Evolutionary conservation across 2,329 filamentous ascomycete species (phyloP), one percentile per base, ranked within the genome.

Genomic region (Chrysosphaeria jannelii): DNA sequence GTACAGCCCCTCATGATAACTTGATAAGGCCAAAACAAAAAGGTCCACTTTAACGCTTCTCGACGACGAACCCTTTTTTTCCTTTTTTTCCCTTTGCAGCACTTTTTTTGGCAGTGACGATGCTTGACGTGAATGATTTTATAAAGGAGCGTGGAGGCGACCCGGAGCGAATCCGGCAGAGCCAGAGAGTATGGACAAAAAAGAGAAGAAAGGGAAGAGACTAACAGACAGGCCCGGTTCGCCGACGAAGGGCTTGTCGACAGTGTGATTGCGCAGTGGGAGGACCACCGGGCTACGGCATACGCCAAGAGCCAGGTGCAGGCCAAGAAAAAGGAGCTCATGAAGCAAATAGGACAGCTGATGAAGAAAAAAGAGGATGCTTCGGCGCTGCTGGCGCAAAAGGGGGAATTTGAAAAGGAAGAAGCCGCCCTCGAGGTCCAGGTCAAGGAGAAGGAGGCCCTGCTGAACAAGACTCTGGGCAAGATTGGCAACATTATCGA

Each of bases 301-400:
- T 34, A 34, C 24, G 28, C 27, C 6, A 7, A 18, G n/a, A 18
- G 5, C 15, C 13, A 27, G 16, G 58, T 85, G 34, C 70, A 69
- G 33, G 65, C 64, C 36, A 65, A 72, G 48, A 79, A 90, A 46
- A 93, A 93, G 48, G 65, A 31, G n/a, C 32, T 32, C 20, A 30
- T 32, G 22, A 33, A 33, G 19, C 25, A 32, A 16, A 33, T 33
- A 19, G 31, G 29, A 16, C 26, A 28, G n/a, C 88, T 81, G 55
- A 90, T 89, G 52, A 90, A 89, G 66, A 67, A 67, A 34, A 90
- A 91, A 53, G 76, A 89, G 48, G 65, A 81, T 41, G 76, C 76
- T 19, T 62, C 62, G 34, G 70, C 78, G 19, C 51, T 91, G 29
- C 52, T 91, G 28, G 51, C 66, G 39, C 53, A 81, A 42, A 91